phyloP scores from a whole-genome alignment of 257 asterid genomes.

The Solanum pennellii region DNA sequence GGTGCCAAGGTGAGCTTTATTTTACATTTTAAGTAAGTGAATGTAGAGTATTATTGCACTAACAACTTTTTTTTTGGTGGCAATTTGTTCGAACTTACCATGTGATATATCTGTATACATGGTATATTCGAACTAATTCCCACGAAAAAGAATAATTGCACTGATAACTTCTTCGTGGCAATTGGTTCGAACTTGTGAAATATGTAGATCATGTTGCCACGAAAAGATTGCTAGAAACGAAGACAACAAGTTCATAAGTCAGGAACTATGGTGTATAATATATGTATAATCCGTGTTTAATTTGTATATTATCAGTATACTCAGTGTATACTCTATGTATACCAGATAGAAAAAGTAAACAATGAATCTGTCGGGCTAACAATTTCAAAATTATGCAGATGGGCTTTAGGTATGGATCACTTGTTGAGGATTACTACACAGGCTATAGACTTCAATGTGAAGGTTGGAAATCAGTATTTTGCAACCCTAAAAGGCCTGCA shows the following conservation, averaged over 20 bases:
- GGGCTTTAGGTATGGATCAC: slow-evolving; percentile 71
- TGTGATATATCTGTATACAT: neutral
- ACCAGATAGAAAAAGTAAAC: neutral
- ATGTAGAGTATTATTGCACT: neutral
- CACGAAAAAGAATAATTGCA: neutral
- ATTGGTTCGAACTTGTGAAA: neutral
- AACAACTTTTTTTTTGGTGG: neutral
- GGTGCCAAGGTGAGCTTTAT: slow-evolving; percentile 42
- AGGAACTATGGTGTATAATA: neutral
- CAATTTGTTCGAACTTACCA: neutral
- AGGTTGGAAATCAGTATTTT: slow-evolving; percentile 68
- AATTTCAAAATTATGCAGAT: slow-evolving; percentile 19
- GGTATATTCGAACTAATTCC: neutral
- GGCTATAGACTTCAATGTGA: slow-evolving; percentile 58
- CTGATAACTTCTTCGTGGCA: neutral
- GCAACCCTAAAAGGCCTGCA: slow-evolving; percentile 57
- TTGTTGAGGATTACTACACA: slow-evolving; percentile 67
- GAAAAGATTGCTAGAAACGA: neutral
- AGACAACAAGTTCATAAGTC: neutral
- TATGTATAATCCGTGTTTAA: neutral
- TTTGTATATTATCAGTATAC: neutral
- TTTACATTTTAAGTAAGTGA: neutral
- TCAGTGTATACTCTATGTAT: neutral
- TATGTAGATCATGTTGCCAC: neutral
- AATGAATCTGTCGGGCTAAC: neutral